A percentile compares a stretch with the other conserved stretches of the same genome.
Conservation (phyloP, 1,284 basidiomycete genomes). For the Marasmius sp. region DNA sequence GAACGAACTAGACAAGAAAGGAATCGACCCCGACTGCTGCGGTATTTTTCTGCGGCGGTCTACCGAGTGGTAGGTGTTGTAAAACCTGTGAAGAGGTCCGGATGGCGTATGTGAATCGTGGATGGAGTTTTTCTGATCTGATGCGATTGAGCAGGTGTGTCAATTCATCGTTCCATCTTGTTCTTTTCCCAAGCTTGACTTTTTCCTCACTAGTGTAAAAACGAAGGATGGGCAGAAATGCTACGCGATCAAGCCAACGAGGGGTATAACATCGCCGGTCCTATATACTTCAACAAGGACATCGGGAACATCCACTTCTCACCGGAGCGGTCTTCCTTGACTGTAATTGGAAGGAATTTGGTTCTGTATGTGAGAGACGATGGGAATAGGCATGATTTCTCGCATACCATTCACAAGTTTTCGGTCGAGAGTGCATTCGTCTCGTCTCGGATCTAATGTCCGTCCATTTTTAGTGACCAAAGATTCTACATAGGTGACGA, state of each 20-base stretch:
- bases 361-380: constrained; percentile 94
- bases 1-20: constrained; percentile 84
- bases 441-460: too few species aligned
- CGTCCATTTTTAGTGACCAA: neutral
- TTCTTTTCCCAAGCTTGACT: too few species aligned
- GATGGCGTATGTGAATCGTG: constrained; percentile 85
- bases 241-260: constrained; percentile 91
- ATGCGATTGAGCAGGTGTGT: constrained; percentile 88
- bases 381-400: constrained; percentile 89
- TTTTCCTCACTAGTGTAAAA: constrained; percentile 67
- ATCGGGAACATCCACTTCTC: constrained; percentile 89
- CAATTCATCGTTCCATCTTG: neutral
- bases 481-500: constrained; percentile 57
- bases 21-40: constrained; percentile 72
- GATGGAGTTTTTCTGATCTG: constrained; percentile 93
- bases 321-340: constrained; percentile 92
- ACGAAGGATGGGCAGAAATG: constrained; percentile 95
- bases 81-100: constrained; percentile 96
- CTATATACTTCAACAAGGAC: constrained; percentile 96
- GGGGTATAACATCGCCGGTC: constrained; percentile 92
- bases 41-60: constrained; percentile 97
- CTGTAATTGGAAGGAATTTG: constrained; percentile 71
- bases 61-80: constrained; percentile 81
- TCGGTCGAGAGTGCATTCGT: constrained; percentile 62
- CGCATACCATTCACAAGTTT: constrained; percentile 84